Evolutionary conservation across 441 rosid genomes (phyloP).

Genomic region (Dalechampia spathulata): DNA sequence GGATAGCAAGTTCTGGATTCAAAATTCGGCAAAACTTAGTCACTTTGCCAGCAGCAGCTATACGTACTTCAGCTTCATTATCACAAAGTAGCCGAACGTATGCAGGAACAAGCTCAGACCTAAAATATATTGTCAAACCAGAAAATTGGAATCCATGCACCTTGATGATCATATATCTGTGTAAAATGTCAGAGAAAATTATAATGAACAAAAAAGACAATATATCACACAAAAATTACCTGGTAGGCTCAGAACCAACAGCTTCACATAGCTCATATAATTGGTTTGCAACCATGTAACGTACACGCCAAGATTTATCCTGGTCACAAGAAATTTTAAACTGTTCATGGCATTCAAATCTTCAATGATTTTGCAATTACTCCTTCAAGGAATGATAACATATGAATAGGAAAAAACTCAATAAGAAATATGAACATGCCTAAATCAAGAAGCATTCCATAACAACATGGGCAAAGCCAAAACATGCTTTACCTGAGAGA

Average conservation of each 20-base stretch:
- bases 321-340: slow-evolving; percentile 21
- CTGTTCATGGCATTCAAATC: slow-evolving; percentile 1
- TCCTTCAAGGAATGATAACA: not conserved
- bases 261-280: slow-evolving; percentile 92
- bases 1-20: slow-evolving; percentile 80
- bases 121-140: slow-evolving; percentile 20
- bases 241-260: slow-evolving; percentile 93
- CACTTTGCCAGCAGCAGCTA: slow-evolving; percentile 97
- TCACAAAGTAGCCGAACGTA: slow-evolving; percentile 88
- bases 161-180: slow-evolving; percentile 1
- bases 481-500: slow-evolving; percentile 60
- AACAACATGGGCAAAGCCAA: not conserved
- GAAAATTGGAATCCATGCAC: slow-evolving; percentile 8
- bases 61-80: slow-evolving; percentile 97
- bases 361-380: not conserved
- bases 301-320: slow-evolving; percentile 99
- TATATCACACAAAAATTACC: slow-evolving; percentile 23
- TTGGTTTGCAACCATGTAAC: slow-evolving; percentile 98
- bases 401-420: slow-evolving; percentile 1
- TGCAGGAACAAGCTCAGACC: slow-evolving; percentile 89
- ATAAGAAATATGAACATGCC: not conserved
- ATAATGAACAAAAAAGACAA: not conserved
- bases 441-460: not conserved
- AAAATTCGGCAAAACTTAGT: slow-evolving; percentile 81
- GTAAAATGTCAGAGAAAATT: not conserved